phyloP scores from a whole-genome alignment of 768 basidiomycete species.

The Mycena latifolia region DNA sequence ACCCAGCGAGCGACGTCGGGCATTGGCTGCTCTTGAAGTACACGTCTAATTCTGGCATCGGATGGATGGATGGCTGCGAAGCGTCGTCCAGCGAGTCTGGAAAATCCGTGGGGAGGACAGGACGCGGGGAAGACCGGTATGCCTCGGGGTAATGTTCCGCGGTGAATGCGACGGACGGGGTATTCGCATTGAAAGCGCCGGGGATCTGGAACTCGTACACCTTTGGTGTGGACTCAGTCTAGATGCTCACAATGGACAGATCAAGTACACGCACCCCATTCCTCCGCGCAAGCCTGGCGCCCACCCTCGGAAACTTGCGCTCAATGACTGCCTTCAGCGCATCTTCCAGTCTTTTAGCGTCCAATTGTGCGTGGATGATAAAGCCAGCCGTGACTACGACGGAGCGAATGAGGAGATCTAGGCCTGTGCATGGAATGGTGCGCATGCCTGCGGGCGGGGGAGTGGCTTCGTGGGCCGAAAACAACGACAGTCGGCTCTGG shows the following conservation, averaged over 20 bases:
- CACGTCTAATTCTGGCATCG: background rate
- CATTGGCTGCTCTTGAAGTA: slow-evolving; percentile 6
- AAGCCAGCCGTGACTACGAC: background rate
- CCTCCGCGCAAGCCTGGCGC: background rate
- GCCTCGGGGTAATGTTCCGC: background rate
- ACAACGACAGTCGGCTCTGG: background rate
- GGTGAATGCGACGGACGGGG: background rate
- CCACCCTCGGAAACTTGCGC: background rate
- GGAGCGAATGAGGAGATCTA: background rate
- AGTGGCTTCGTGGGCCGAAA: background rate
- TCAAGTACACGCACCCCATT: background rate
- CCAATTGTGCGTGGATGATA: background rate
- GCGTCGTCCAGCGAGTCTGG: background rate
- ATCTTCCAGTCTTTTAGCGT: background rate
- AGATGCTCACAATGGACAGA: background rate
- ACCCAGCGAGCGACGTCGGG: background rate
- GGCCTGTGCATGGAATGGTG: background rate
- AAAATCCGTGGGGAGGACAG: background rate
- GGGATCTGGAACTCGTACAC: slow-evolving; percentile 6
- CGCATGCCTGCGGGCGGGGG: background rate
- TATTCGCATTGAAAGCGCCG: background rate
- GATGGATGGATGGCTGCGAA: background rate
- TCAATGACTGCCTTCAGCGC: background rate
- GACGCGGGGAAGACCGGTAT: background rate
- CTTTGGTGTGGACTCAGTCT: background rate